Base-by-base conservation (phyloP, 768 basidiomycete species). In the Amanita pseudoporphyria region DNA sequence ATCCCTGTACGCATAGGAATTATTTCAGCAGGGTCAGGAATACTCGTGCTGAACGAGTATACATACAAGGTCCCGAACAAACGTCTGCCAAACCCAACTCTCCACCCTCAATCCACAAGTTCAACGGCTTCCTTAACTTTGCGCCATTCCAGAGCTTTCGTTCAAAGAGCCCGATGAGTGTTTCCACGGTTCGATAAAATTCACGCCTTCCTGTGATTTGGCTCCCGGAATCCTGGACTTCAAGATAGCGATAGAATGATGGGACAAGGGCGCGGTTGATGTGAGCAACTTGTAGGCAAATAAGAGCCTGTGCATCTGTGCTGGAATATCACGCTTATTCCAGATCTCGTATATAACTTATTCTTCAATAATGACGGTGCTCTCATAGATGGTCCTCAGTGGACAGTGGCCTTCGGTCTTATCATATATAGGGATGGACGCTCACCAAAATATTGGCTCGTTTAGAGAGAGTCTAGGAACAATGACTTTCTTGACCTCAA, bases 341-440 rank as follows among this genome's bases (percentile, higher is more conserved):
- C 13, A 2, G n/a, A 5, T 22, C 14, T 46, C n/a, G 14, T 33
- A 7, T 19, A 3, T 31, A 13, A 67, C 74, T 24, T 53, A 87
- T 83, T 88, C 85, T 67, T 89, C 81, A 38, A 89, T 61, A 52
- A 90, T 84, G 30, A 88, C 80, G 0, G 80, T 85, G 58, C 84
- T 87, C 61, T 91, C 89, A 61, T 89, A 84, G 10, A 90, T 64
- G 0, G 79, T 76, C 30, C 78, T 67, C 0, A 83, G 78, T 0
- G 81, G 82, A 42, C 60, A 61, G 52, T 70, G 77, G 2, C 64
- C 64, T 79, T 65, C 47, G 87, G 62, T 56, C 71, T 76, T 24
- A 87, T 57, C 0, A 73, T 86, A n/a, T n/a, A n/a, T n/a, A n/a
- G n/a, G n/a, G n/a, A n/a, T n/a, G n/a, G n/a, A n/a, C n/a, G n/a